These are phyloP conservation scores for Pinus tabuliformis DNA, from an alignment of 75 land plant species.

Conservation along the genomic window DNA sequence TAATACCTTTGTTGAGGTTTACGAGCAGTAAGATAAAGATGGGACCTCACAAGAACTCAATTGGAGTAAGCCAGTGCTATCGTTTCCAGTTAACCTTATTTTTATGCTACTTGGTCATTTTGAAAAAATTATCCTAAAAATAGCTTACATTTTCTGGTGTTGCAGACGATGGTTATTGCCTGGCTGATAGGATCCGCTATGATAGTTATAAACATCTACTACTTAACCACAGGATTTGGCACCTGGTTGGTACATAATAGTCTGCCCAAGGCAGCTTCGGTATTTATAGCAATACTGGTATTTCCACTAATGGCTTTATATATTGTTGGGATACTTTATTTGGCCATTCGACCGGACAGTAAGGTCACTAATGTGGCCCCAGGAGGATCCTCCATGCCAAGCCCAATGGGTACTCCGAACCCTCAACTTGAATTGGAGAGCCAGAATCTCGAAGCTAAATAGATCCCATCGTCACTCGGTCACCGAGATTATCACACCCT, in stretches of 20 bases:
- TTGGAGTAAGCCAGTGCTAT: slow-evolving; percentile 3
- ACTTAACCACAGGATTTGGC: slow-evolving; percentile 44
- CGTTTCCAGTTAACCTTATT: neutral
- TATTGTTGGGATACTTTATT: slow-evolving; percentile 32
- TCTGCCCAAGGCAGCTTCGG: slow-evolving; percentile 32
- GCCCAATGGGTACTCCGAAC: too few species aligned
- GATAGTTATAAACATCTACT: slow-evolving; percentile 63
- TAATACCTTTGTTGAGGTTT: slow-evolving; percentile 46
- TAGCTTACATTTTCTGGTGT: neutral
- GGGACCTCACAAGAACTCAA: slow-evolving; percentile 32
- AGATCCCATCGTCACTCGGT: too few species aligned
- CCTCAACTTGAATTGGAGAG: too few species aligned
- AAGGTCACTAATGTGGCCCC: slow-evolving; percentile 36
- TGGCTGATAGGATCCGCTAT: slow-evolving; percentile 48
- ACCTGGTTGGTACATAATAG: slow-evolving; percentile 54
- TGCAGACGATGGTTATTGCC: slow-evolving; percentile 19
- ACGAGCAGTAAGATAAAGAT: slow-evolving; percentile 46
- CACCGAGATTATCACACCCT: too few species aligned
- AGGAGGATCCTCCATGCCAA: neutral
- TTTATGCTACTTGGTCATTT: neutral
- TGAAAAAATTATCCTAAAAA: neutral
- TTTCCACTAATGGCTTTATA: slow-evolving; percentile 59
- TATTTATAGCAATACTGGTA: slow-evolving; percentile 56
- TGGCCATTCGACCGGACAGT: slow-evolving; percentile 44
- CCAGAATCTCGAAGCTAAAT: too few species aligned